phyloP scores from a whole-genome alignment of 257 asterid species.

The Prunella vulgaris region DNA sequence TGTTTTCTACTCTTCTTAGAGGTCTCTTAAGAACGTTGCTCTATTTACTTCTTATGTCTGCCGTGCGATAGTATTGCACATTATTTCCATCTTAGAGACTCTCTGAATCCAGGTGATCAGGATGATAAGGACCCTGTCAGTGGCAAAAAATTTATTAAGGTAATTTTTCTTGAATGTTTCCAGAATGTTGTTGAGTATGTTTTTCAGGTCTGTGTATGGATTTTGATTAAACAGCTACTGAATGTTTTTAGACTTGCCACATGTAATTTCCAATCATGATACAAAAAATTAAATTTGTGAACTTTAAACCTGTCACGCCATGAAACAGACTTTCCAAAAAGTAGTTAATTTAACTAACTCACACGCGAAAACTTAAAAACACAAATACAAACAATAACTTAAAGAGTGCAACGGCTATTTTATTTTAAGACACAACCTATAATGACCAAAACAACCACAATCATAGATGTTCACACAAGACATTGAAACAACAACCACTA shows the following conservation, averaged over 20 bases:
- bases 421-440: no score
- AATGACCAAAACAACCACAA: no score
- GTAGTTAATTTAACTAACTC: no score
- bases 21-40: background rate
- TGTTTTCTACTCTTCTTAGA: slow-evolving; percentile 34
- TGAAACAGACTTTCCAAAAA: no score
- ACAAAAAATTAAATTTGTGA: background rate
- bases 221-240: slow-evolving; percentile 1
- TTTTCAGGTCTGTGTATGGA: slow-evolving; percentile 7
- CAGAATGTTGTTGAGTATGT: slow-evolving; percentile 7
- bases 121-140: slow-evolving; percentile 33
- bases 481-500: no score
- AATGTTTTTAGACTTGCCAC: slow-evolving; percentile 7
- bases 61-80: slow-evolving; percentile 8
- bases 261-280: background rate
- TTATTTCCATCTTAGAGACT: slow-evolving; percentile 28
- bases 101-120: slow-evolving; percentile 54
- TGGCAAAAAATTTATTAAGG: slow-evolving; percentile 60
- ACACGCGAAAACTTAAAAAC: no score
- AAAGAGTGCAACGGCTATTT: no score
- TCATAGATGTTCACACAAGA: no score
- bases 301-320: no score
- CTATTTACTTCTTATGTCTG: background rate
- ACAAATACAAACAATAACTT: no score
- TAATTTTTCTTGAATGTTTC: slow-evolving; percentile 31